Conservation (phyloP, 257 asterid species). For the Solanum habrochaites region DNA sequence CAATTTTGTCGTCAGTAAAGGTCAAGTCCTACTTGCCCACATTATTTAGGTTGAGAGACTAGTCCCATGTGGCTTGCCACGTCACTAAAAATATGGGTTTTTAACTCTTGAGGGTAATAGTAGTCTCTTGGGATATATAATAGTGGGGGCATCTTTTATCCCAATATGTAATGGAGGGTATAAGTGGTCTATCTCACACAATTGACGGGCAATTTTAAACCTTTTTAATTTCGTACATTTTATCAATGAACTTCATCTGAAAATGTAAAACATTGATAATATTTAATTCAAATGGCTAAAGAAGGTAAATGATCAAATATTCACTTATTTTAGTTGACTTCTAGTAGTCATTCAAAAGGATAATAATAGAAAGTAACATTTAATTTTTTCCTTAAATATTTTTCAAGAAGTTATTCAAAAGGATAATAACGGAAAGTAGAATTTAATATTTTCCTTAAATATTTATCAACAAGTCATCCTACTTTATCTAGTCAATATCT, state of each 20-base stretch:
- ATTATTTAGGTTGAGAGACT: not conserved
- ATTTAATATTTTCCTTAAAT: too few species aligned
- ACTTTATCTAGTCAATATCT: too few species aligned
- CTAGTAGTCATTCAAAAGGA: too few species aligned
- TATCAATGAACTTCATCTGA: not conserved
- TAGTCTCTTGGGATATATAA: not conserved
- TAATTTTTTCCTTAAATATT: too few species aligned
- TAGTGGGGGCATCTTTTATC: not conserved
- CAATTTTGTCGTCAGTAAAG: not conserved
- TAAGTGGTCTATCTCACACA: not conserved
- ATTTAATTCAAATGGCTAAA: not conserved
- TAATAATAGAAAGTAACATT: too few species aligned
- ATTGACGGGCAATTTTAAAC: rapidly evolving
- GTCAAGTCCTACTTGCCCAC: not conserved
- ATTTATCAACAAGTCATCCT: too few species aligned
- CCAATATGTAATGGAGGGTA: not conserved
- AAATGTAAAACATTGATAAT: not conserved
- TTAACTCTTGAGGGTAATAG: not conserved
- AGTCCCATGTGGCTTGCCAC: not conserved
- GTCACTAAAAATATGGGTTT: not conserved
- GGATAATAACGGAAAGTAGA: too few species aligned
- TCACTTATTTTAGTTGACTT: not conserved
- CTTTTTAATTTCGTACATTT: not conserved
- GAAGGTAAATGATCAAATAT: not conserved
- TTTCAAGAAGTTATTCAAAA: too few species aligned